Base-by-base conservation (phyloP, 352 stramenopile genomes). In the Achlya hypogyna region DNA sequence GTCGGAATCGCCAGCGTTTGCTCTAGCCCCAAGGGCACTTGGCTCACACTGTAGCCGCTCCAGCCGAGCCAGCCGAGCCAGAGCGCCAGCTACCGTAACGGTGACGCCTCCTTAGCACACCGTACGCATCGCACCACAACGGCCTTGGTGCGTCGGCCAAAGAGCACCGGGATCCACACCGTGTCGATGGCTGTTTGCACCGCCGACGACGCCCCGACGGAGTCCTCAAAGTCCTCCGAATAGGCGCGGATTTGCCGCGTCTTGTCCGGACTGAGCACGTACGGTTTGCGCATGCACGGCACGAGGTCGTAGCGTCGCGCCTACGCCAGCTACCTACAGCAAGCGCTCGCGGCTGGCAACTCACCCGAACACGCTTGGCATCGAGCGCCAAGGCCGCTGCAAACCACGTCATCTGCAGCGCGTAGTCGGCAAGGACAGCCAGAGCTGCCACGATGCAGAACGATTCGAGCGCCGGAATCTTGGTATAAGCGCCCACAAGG, bases 341-440 rank as follows among this genome's bases (percentile, higher is more conserved):
- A 38, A 53, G 20, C 40, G 20, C 40, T 20, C 18, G 45, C n/a
- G n/a, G 34, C 34, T 10, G 38, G 1, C 12, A 18, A 45, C 38
- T 10, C 5, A 62, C 32, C 9, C 82, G 78, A 16, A 90, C 75
- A 5, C 88, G 82, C 23, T 78, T 81, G 18, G 78, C 72, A 64
- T 95, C 87, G 0, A 97, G 63, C 27, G 85, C 78, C 22, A 96
- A 73, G 38, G 86, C 86, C 1, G 87, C 82, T 6, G 85, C 76
- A 69, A 96, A 96, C 86, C 85, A 96, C 14, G 86, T 93, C 42
- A 96, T 77, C 69, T 96, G 89, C 51, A 96, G 76, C 31, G 78
- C 65, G 56, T 94, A 91, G 63, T 96, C 78, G 2, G 78, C 75
- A 25, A 88, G 65, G 6, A 96, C 89, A 6, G 89, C 86, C 5